Evolutionary conservation across 176 grass and related monocot genomes (phyloP), one percentile per base, ranked within the genome.

Genomic region (Lolium rigidum): DNA sequence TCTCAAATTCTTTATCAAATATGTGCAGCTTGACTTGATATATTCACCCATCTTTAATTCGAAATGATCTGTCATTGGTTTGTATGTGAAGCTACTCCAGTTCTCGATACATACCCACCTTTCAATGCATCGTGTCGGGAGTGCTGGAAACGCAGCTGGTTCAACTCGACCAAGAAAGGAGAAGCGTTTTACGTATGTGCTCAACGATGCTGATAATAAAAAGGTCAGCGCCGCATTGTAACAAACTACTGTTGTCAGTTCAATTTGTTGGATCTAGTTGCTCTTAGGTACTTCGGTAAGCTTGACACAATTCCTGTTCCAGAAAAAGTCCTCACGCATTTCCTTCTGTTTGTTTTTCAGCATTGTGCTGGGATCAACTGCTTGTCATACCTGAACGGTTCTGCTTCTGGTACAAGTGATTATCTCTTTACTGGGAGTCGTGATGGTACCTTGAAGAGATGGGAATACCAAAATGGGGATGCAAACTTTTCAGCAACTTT

Each of bases 371-470:
- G 97, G 57, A 87, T 98, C 78, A 98, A 98, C 46, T 98, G 97
- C 82, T 79, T 98, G 83, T 64, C 93, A 20, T 92, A 93, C 88
- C 74, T 95, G 77, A 94, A 98, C 60, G 92, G 84, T 79, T 87
- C 86, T 70, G 43, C 86, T 78, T 38, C 79, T 88, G 82, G 88
- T 85, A 87, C 88, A 61, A 92, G 84, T 87, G 92, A 95, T 87
- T 91, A 92, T 86, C 79, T 98, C 81, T 98, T 98, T 84, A 95
- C 90, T 25, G 94, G 97, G 52, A 98, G 93, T 80, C 88, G 92
- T 59, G 97, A 98, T 89, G 97, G 97, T 76, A 98, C 94, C 51
- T 84, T 98, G 90, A 98, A 98, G 83, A 92, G 94, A 91, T 98
- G 97, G 97, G 88, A 86, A 84, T 74, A 92, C 66, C 89, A 84